phyloP scores from a whole-genome alignment of 768 basidiomycete genomes.

The Auriculariales sp. region DNA sequence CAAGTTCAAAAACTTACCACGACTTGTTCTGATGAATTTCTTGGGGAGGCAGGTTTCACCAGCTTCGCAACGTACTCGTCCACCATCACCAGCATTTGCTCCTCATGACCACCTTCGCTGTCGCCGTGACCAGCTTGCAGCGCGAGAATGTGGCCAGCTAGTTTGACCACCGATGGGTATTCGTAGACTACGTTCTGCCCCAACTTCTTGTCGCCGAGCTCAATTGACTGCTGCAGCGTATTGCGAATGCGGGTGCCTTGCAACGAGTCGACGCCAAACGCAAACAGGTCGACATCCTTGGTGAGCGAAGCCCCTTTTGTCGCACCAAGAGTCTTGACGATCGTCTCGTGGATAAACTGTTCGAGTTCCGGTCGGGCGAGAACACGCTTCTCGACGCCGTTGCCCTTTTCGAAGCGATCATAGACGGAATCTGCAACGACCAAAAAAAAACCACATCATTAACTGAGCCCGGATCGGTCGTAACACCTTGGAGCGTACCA shows the following conservation, averaged over 20 bases:
- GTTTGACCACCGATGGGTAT: constrained; percentile 26
- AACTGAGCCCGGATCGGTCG: too few species aligned
- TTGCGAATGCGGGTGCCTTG: constrained; percentile 39
- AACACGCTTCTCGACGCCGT: constrained; percentile 16
- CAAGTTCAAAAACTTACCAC: not conserved
- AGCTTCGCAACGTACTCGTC: constrained; percentile 21
- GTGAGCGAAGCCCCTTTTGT: constrained; percentile 16
- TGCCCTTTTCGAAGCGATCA: constrained; percentile 27
- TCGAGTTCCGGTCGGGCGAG: constrained; percentile 18
- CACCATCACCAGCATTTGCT: constrained; percentile 32
- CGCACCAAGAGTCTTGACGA: constrained; percentile 21
- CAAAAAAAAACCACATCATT: not conserved
- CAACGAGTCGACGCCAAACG: constrained; percentile 39
- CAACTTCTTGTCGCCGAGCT: constrained; percentile 16
- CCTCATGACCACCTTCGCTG: constrained; percentile 15
- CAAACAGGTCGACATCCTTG: constrained; percentile 24
- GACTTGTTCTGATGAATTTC: not conserved
- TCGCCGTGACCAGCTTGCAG: constrained; percentile 18
- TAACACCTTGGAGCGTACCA: constrained; percentile 19
- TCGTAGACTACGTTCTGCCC: constrained; percentile 36
- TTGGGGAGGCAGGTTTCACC: constrained; percentile 1
- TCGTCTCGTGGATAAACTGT: constrained; percentile 20
- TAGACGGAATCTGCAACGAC: constrained; percentile 17
- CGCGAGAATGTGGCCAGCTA: constrained; percentile 26
- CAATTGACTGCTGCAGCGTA: constrained; percentile 25